phyloP scores from a whole-genome alignment of 495 filamentous ascomycete species.

The Aspergillus campestris region DNA sequence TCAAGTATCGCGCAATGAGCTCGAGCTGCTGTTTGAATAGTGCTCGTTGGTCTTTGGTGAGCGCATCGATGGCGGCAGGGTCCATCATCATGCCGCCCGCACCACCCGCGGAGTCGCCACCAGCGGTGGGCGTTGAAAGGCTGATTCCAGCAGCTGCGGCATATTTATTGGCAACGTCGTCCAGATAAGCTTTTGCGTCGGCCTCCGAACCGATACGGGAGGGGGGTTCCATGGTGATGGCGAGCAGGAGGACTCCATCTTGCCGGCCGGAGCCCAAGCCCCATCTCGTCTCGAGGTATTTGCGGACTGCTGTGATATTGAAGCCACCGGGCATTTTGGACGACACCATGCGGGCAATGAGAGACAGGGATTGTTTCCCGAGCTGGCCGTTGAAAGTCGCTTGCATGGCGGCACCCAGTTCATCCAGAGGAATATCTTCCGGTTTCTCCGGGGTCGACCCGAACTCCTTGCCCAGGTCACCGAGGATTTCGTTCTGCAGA shows the following conservation, averaged over 20 bases:
- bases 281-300: conserved; percentile 92
- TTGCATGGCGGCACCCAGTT: conserved; percentile 93
- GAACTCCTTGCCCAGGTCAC: conserved; percentile 96
- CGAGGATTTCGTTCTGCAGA: conserved; percentile 92
- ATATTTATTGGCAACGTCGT: conserved; percentile 83
- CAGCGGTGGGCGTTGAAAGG: conserved; percentile 66
- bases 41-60: conserved; percentile 90
- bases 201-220: conserved; percentile 79
- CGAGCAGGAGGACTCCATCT: conserved; percentile 81
- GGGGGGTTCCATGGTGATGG: conserved; percentile 85
- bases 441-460: conserved; percentile 97
- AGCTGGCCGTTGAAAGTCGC: conserved; percentile 96
- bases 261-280: conserved; percentile 81
- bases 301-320: conserved; percentile 90
- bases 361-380: conserved; percentile 90
- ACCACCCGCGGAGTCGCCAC: conserved; percentile 62
- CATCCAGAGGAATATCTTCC: conserved; percentile 93
- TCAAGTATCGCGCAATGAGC: conserved; percentile 88
- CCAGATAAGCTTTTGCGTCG: conserved; percentile 87
- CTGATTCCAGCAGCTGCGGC: conserved; percentile 77
- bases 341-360: conserved; percentile 88
- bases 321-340: conserved; percentile 99
- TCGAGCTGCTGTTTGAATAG: conserved; percentile 98
- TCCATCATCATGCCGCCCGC: conserved; percentile 96
- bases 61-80: conserved; percentile 88